Evolutionary conservation across 805 yeast genomes (phyloP), one percentile per base, ranked within the genome.

Genomic region (Candida verbasci): DNA sequence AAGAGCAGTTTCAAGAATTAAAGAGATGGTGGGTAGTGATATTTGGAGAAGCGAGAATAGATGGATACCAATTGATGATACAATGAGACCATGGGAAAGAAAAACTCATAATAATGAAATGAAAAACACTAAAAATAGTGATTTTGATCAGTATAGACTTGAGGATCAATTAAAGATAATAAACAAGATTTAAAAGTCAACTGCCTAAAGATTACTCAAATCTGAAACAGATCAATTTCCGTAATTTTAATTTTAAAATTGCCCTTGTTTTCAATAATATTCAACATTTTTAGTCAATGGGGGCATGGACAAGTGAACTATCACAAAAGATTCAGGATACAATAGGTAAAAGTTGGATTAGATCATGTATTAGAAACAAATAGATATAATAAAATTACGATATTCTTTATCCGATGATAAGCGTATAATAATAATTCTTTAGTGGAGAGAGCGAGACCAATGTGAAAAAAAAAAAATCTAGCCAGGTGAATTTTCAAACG

Each of bases 1-100:
- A 0, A 75, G 98, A 54, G 97, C 97, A 0, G 79, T 81, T 1
- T 76, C 81, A 47, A 60, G 89, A 44, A 67, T 82, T 24, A 65
- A 67, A 35, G 82, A 77, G 45, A 77, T 77, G 81, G 70, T 75
- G 3, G 66, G 70, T 1, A 71, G 78, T 0, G 60, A 56, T 24
- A 36, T 51, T 21, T 82, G 86, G 82, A 68, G 82, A 43, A 35
- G 29, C 10, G 36, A 46, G 4, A 58, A 56, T 14, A 55, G 67
- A 38, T 81, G 86, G 87, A 58, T 67, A 2, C 86, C 85, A 6
- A 53, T 75, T 1, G 72, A 73, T 31, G 45, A 47, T 3, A 42
- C 60, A 3, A 66, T 74, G 73, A 57, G 86, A 43, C 80, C 82
- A 3, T 78, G 85, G 85, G 84, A 49, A 36, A 14, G 9, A 10